Conservation (phyloP, 805 yeast species). For the Saturnispora dispora region DNA sequence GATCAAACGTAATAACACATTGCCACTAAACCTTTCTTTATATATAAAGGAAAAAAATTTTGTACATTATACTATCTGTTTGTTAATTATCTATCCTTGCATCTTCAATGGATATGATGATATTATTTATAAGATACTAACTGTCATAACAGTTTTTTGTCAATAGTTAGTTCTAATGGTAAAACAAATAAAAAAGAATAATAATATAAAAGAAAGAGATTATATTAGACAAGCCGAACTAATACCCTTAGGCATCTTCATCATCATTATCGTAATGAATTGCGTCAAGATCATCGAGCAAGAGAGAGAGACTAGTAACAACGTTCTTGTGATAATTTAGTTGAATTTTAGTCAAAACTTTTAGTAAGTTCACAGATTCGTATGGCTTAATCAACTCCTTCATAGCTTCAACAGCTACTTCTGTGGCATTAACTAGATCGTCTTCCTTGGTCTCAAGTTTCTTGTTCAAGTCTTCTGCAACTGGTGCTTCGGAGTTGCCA, state of each 20-base stretch:
- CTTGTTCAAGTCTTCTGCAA: slow-evolving; percentile 42
- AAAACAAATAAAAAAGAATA: not conserved
- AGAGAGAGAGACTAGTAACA: slow-evolving; percentile 36
- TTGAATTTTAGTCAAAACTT: slow-evolving; percentile 62
- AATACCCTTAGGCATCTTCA: not conserved
- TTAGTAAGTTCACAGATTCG: slow-evolving; percentile 53
- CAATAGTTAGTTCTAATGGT: not conserved
- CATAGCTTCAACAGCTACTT: slow-evolving; percentile 73
- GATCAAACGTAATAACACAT: not conserved
- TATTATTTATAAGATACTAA: no score
- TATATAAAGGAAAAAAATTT: not conserved
- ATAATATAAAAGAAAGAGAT: not conserved
- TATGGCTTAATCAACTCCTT: slow-evolving; percentile 60
- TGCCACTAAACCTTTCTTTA: not conserved
- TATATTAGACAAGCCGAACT: not conserved
- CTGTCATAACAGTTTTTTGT: no score
- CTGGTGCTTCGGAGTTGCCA: slow-evolving; percentile 31
- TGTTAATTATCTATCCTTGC: not conserved
- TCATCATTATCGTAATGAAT: slow-evolving; percentile 37
- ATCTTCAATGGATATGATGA: no score
- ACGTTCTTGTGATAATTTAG: slow-evolving; percentile 52
- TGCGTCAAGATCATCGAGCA: slow-evolving; percentile 37
- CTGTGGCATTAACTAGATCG: slow-evolving; percentile 71
- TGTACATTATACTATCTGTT: not conserved
- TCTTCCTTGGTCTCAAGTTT: slow-evolving; percentile 57